phyloP scores from a whole-genome alignment of 257 asterid genomes.

The Solanum bukasovii region DNA sequence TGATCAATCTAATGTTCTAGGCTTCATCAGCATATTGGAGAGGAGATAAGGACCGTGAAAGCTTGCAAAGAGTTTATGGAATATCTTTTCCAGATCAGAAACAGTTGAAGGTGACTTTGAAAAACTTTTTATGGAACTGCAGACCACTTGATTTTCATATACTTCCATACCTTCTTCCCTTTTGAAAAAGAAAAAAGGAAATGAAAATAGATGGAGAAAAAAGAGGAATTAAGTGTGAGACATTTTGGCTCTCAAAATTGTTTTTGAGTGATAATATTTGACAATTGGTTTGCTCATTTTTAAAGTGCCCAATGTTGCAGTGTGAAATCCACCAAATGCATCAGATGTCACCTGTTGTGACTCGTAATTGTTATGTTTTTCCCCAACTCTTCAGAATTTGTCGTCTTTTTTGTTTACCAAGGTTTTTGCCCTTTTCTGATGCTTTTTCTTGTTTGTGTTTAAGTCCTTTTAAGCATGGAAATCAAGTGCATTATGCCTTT shows the following conservation, averaged over 20 bases:
- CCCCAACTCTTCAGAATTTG: background rate
- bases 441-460: background rate
- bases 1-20: conserved; percentile 23
- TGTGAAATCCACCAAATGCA: background rate
- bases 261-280: background rate
- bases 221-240: background rate
- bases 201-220: background rate
- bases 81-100: conserved; percentile 89
- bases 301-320: background rate
- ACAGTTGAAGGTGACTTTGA: conserved; percentile 63
- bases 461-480: background rate
- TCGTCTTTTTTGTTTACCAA: background rate
- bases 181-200: background rate
- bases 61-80: conserved; percentile 98
- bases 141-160: background rate
- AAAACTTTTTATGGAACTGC: background rate
- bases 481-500: background rate
- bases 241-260: background rate
- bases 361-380: background rate
- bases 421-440: background rate
- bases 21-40: conserved; percentile 99
- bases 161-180: background rate
- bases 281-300: background rate
- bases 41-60: conserved; percentile 90
- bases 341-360: background rate